These are phyloP conservation scores for Physocladia obscura DNA, from an alignment of 192 early-diverging fungal genomes.

Conservation along the genomic window DNA sequence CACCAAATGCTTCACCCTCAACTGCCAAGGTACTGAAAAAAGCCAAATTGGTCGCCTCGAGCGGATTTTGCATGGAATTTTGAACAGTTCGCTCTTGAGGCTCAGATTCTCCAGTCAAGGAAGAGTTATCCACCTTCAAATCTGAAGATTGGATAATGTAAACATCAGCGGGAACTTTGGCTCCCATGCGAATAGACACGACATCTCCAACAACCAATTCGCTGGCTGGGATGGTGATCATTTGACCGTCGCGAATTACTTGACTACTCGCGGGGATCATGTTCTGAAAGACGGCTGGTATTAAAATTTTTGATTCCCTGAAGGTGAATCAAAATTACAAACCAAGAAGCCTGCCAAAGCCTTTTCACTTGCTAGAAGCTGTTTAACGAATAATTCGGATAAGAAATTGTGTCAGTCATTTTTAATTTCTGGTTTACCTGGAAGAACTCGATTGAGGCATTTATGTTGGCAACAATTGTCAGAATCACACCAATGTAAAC, in stretches of 20 bases:
- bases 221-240: constrained; percentile 51
- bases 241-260: constrained; percentile 69
- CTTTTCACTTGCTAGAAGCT: no score
- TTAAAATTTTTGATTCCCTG: no score
- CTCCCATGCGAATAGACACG: constrained; percentile 38
- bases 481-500: constrained; percentile 12
- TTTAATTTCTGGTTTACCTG: no score
- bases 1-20: constrained; percentile 50
- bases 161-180: constrained; percentile 50
- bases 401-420: no score
- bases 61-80: constrained; percentile 74
- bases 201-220: constrained; percentile 51
- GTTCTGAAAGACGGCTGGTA: constrained; percentile 58
- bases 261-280: constrained; percentile 78
- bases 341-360: no score
- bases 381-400: no score
- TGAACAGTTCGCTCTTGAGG: constrained; percentile 65
- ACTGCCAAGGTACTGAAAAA: constrained; percentile 86
- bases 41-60: constrained; percentile 88
- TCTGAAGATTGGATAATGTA: constrained; percentile 37
- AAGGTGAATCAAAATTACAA: no score
- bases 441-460: constrained; percentile 5
- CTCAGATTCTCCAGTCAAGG: constrained; percentile 49
- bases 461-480: not conserved
- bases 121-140: constrained; percentile 44